Percentiles rank a stretch among this genome's conserved stretches.
Evolutionary conservation across 805 yeast species (phyloP).

Genomic region (Monosporozyma aquatica): DNA sequence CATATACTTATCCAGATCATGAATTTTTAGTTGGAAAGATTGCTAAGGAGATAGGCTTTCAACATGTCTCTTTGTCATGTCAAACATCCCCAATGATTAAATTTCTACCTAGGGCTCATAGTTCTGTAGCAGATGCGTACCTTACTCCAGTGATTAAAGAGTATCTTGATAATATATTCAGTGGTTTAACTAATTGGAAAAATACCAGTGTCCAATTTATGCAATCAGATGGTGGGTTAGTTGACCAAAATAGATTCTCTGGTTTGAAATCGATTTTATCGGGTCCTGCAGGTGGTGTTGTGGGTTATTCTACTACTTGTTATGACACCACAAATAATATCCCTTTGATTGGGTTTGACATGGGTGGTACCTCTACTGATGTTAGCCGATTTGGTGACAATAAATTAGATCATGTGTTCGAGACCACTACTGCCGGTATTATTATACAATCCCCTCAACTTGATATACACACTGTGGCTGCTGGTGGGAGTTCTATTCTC

Average conservation of each 20-base stretch:
- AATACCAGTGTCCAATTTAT: conserved; percentile 61
- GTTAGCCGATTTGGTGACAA: conserved; percentile 68
- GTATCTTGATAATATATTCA: conserved; percentile 51
- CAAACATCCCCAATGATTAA: conserved; percentile 73
- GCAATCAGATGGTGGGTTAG: conserved; percentile 96
- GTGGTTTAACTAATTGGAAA: conserved; percentile 48
- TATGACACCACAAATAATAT: conserved; percentile 43
- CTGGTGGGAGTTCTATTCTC: conserved; percentile 72
- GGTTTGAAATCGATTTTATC: conserved; percentile 84
- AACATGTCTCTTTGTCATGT: conserved; percentile 58
- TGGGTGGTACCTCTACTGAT: conserved; percentile 90
- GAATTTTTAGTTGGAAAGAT: conserved; percentile 50
- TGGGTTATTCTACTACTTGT: conserved; percentile 83
- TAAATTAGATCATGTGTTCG: conserved; percentile 67
- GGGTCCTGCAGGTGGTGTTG: conserved; percentile 98
- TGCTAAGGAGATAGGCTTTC: conserved; percentile 59
- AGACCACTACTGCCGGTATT: conserved; percentile 75
- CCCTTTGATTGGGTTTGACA: conserved; percentile 75
- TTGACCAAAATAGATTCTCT: conserved; percentile 72
- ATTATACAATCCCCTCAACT: conserved; percentile 79
- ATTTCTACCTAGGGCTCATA: conserved; percentile 63
- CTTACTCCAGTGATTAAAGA: conserved; percentile 68
- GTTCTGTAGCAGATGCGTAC: conserved; percentile 75
- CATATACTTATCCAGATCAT: conserved; percentile 65
- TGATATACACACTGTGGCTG: conserved; percentile 75